Conservation (phyloP, 23 red algal species). For the Gracilaria domingensis region DNA sequence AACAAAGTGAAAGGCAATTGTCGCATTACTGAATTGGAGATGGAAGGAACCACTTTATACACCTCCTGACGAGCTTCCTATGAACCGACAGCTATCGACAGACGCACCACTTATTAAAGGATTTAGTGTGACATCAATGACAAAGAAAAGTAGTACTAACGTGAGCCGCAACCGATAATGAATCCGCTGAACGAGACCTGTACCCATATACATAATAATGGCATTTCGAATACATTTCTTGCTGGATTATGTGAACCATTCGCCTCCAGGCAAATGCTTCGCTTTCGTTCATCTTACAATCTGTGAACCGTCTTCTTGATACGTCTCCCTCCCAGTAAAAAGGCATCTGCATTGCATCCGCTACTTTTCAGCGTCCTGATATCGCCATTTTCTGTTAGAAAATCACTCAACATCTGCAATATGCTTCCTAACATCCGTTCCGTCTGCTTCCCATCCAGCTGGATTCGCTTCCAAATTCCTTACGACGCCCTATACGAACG, state of each 20-base stretch:
- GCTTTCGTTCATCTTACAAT: not conserved
- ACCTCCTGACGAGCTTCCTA: not conserved
- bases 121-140: constrained; percentile 44
- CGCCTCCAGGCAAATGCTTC: not conserved
- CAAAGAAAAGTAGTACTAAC: constrained; percentile 21
- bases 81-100: constrained; percentile 25
- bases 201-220: not conserved
- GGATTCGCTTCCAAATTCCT: constrained; percentile 50
- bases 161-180: too few relatives aligned
- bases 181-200: not conserved
- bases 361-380: constrained; percentile 30
- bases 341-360: not conserved
- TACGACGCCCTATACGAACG: constrained; percentile 41
- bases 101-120: constrained; percentile 72
- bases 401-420: constrained; percentile 39
- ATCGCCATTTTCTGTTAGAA: constrained; percentile 31
- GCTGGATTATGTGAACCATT: not conserved
- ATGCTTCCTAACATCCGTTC: constrained; percentile 40
- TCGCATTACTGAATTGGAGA: constrained; percentile 51
- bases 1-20: constrained; percentile 62
- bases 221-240: not conserved
- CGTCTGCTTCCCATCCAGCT: constrained; percentile 17
- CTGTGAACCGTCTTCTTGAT: not conserved
- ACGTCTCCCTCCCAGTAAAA: not conserved
- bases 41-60: constrained; percentile 51